Percentiles rank a stretch among this genome's conserved stretches.
phyloP scores from a whole-genome alignment of 352 stramenopile genomes.

The Achlya hypogyna region DNA sequence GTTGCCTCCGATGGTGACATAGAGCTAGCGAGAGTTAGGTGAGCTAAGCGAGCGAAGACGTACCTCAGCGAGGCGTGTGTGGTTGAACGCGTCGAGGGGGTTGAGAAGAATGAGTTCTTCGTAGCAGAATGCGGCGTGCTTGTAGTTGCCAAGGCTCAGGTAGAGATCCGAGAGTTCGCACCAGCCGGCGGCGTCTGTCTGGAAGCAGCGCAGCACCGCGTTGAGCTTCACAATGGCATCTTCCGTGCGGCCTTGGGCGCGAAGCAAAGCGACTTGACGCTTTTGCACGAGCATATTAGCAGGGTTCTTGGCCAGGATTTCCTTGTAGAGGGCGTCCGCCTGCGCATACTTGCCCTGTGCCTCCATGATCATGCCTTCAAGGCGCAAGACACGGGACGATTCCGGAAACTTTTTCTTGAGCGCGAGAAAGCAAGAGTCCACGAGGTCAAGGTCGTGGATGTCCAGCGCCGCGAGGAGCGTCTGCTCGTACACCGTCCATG shows the following conservation, averaged over 20 bases:
- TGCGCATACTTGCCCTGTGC: constrained; percentile 44
- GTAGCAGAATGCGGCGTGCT: constrained; percentile 60
- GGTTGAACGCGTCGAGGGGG: constrained; percentile 51
- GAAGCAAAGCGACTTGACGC: constrained; percentile 53
- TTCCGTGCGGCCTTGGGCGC: constrained; percentile 49
- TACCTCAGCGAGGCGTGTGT: constrained; percentile 53
- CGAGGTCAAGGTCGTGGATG: constrained; percentile 44
- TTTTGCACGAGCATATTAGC: constrained; percentile 53
- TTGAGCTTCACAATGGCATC: constrained; percentile 50
- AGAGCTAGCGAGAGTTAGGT: constrained; percentile 29
- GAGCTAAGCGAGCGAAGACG: constrained; percentile 10
- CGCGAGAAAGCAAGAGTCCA: constrained; percentile 27
- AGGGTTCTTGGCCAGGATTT: constrained; percentile 45
- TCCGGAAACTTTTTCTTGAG: constrained; percentile 49
- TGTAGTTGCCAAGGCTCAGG: constrained; percentile 38
- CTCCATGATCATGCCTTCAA: constrained; percentile 53
- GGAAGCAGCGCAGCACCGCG: constrained; percentile 45
- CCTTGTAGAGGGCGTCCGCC: constrained; percentile 46
- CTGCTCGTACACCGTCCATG: constrained; percentile 62
- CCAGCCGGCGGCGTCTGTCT: constrained; percentile 48
- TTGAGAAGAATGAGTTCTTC: constrained; percentile 65
- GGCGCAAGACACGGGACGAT: constrained; percentile 43
- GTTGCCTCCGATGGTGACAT: constrained; percentile 49
- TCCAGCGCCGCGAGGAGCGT: constrained; percentile 55
- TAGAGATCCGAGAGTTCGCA: constrained; percentile 52